phyloP scores from a whole-genome alignment of 352 stramenopile species.

The Phytophthora megakarya region DNA sequence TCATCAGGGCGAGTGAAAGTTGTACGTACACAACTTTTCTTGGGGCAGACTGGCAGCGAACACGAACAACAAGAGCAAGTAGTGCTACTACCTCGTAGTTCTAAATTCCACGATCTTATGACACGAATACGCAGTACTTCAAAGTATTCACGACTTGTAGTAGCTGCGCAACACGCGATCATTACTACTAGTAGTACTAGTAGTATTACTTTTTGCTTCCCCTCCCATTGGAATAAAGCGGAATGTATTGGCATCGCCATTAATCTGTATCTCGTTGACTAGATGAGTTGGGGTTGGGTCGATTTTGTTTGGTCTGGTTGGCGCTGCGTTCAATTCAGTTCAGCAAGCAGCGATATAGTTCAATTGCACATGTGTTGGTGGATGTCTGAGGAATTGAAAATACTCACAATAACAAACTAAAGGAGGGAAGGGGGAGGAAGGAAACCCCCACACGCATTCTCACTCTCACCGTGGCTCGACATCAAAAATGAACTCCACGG shows the following conservation, averaged over 20 bases:
- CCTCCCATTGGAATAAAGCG: slow-evolving; percentile 31
- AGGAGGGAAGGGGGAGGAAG: slow-evolving; percentile 1
- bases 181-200: too few species aligned
- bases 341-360: slow-evolving; percentile 23
- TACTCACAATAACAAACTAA: slow-evolving; percentile 48
- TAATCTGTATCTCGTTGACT: slow-evolving; percentile 37
- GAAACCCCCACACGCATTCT: slow-evolving; percentile 3
- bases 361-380: slow-evolving; percentile 15
- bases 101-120: too few species aligned
- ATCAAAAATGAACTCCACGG: slow-evolving; percentile 36
- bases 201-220: slow-evolving; percentile 21
- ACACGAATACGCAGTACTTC: too few species aligned
- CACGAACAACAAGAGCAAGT: slow-evolving; percentile 22
- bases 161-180: too few species aligned
- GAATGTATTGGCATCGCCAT: slow-evolving; percentile 37
- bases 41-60: slow-evolving; percentile 62
- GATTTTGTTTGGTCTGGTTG: slow-evolving; percentile 34
- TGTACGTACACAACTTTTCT: slow-evolving; percentile 81
- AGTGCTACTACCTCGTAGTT: not conserved
- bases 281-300: slow-evolving; percentile 27
- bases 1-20: slow-evolving; percentile 62
- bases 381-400: slow-evolving; percentile 28
- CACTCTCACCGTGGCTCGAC: slow-evolving; percentile 22
- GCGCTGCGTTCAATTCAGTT: slow-evolving; percentile 29
- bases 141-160: too few species aligned